Percentiles rank a stretch among this genome's conserved stretches.
Evolutionary conservation across 768 basidiomycete species (phyloP).

Genomic region (Panus rudis): DNA sequence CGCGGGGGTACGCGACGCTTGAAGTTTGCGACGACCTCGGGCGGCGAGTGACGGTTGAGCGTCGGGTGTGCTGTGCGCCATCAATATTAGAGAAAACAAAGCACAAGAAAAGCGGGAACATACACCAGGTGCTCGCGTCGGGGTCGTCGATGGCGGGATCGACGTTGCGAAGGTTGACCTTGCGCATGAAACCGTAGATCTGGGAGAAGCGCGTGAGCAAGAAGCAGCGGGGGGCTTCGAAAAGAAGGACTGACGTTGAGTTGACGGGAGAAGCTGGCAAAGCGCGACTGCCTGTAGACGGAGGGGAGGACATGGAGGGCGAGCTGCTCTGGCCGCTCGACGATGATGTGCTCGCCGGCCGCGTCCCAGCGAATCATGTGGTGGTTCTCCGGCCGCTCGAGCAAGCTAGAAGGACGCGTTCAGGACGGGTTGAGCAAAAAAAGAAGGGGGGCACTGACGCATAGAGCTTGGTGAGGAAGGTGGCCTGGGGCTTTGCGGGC

Average conservation of each 20-base stretch:
- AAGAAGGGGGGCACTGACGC: constrained; percentile 48
- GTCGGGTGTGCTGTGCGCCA: constrained; percentile 71
- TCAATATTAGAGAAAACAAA: constrained; percentile 3
- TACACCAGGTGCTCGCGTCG: constrained; percentile 96
- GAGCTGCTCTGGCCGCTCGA: constrained; percentile 88
- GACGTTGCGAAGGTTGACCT: constrained; percentile 92
- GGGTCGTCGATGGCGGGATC: constrained; percentile 94
- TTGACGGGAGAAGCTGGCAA: constrained; percentile 96
- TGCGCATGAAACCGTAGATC: constrained; percentile 99
- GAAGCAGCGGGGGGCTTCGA: constrained; percentile 6
- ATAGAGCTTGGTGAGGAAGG: constrained; percentile 96
- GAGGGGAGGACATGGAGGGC: constrained; percentile 90
- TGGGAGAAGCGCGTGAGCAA: constrained; percentile 23
- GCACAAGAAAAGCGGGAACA: constrained; percentile 27
- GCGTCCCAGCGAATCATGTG: constrained; percentile 98
- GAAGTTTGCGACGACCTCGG: constrained; percentile 89
- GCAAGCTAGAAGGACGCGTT: constrained; percentile 44
- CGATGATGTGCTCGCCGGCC: constrained; percentile 90
- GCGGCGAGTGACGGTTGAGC: constrained; percentile 82
- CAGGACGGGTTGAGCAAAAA: constrained; percentile 10
- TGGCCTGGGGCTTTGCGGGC: constrained; percentile 70
- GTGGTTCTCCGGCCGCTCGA: constrained; percentile 88
- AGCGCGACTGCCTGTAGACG: constrained; percentile 93
- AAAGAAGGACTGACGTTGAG: constrained; percentile 66
- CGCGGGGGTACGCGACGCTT: constrained; percentile 94